Conservation (phyloP, 1,284 basidiomycete species). For the Ganoderma resinaceum region DNA sequence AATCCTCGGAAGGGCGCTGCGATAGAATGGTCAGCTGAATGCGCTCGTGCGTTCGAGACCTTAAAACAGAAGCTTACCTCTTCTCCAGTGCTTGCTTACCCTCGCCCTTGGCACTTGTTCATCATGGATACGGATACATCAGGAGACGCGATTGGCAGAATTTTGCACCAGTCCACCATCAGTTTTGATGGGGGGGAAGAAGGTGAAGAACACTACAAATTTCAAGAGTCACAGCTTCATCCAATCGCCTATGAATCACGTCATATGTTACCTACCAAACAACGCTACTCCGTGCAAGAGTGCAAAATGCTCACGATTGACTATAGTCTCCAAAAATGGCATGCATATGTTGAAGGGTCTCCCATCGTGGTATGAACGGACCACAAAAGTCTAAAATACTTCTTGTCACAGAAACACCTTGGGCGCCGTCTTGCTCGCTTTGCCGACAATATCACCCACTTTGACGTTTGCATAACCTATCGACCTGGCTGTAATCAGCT, state of each 20-base stretch:
- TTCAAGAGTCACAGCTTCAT: slow-evolving; percentile 25
- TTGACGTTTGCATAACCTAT: background rate
- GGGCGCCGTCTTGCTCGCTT: background rate
- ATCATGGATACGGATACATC: slow-evolving; percentile 36
- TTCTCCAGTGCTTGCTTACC: slow-evolving; percentile 32
- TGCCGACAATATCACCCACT: background rate
- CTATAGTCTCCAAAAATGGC: background rate
- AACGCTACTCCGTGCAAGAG: slow-evolving; percentile 44
- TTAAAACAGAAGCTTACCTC: background rate
- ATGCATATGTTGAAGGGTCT: slow-evolving; percentile 22
- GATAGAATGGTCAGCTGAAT: background rate
- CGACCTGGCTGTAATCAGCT: background rate
- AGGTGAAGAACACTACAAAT: background rate
- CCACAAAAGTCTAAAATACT: background rate
- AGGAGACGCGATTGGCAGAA: slow-evolving; percentile 32
- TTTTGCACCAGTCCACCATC: slow-evolving; percentile 27
- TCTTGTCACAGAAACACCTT: background rate
- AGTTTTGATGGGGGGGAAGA: background rate
- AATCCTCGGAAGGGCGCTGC: slow-evolving; percentile 10
- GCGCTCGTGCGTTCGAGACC: background rate
- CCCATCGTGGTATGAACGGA: background rate
- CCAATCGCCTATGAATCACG: slow-evolving; percentile 39
- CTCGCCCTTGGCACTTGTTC: slow-evolving; percentile 33
- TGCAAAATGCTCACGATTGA: slow-evolving; percentile 43
- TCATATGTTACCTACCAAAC: slow-evolving; percentile 35